phyloP scores from a whole-genome alignment of 306 rosid species.

The Vigna unguiculata region DNA sequence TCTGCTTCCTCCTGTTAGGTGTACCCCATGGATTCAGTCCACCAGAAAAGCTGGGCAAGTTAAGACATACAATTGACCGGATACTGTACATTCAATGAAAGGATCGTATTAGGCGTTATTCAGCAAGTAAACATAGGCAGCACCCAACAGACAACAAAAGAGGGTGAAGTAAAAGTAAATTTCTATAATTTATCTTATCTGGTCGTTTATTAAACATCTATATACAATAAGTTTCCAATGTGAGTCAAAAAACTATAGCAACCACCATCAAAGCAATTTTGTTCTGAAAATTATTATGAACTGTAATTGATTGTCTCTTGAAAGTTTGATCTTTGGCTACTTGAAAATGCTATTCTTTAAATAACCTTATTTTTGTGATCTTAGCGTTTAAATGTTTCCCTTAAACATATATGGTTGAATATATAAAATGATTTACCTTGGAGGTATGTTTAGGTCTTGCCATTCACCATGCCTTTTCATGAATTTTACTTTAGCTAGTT shows the following conservation, averaged over 20 bases:
- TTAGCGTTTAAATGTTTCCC: background rate
- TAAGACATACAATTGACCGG: constrained; percentile 88
- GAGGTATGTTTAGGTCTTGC: constrained; percentile 80
- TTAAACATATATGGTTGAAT: constrained; percentile 12
- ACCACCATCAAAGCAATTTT: background rate
- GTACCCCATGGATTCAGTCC: constrained; percentile 97
- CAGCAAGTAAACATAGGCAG: constrained; percentile 27
- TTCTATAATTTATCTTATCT: background rate
- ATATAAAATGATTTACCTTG: constrained; percentile 56
- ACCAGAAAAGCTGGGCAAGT: constrained; percentile 99
- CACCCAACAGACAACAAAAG: background rate
- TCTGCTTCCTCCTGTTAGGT: constrained; percentile 58
- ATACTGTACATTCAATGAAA: constrained; percentile 63
- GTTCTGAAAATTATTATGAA: constrained; percentile 13
- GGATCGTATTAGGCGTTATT: constrained; percentile 24
- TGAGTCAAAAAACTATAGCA: constrained; percentile 5
- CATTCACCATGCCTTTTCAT: constrained; percentile 67
- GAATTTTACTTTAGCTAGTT: constrained; percentile 75
- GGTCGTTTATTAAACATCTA: background rate
- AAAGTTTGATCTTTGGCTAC: constrained; percentile 23
- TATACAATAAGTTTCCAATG: background rate
- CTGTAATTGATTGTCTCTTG: background rate
- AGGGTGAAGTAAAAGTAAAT: background rate
- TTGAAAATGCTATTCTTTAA: constrained; percentile 2
- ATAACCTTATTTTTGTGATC: background rate